These are phyloP conservation scores for Penicillium sp. DNA, from an alignment of 2,329 filamentous ascomycete genomes.

Conservation along the genomic window DNA sequence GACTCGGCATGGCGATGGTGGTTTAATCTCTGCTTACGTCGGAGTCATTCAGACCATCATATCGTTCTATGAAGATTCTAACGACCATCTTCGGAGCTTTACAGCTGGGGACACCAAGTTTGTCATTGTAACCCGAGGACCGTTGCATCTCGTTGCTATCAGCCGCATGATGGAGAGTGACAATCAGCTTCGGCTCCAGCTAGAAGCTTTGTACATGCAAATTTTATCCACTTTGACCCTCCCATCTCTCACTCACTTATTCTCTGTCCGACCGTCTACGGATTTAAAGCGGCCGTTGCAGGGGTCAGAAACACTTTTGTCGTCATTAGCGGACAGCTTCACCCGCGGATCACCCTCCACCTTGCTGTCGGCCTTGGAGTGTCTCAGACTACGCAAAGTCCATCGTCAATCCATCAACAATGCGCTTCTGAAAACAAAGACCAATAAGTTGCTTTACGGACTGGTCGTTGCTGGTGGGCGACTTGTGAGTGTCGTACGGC, in stretches of 20 bases:
- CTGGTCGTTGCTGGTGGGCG: constrained; percentile 89
- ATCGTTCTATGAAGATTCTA: constrained; percentile 84
- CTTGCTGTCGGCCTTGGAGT: constrained; percentile 86
- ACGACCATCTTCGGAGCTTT: constrained; percentile 78
- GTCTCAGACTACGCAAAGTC: constrained; percentile 85
- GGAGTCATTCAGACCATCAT: constrained; percentile 97
- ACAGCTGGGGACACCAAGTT: constrained; percentile 85
- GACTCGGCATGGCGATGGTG: constrained; percentile 88
- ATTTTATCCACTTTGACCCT: constrained; percentile 93
- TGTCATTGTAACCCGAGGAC: constrained; percentile 79
- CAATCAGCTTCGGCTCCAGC: constrained; percentile 77
- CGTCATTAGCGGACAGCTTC: constrained; percentile 91
- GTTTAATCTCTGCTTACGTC: constrained; percentile 88
- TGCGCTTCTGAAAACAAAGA: constrained; percentile 75
- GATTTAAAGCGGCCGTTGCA: constrained; percentile 87
- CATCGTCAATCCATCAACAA: constrained; percentile 86
- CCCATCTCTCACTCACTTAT: constrained; percentile 81
- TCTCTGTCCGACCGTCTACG: constrained; percentile 86
- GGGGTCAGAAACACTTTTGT: constrained; percentile 87
- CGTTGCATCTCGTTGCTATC: constrained; percentile 90
- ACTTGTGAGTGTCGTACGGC: constrained; percentile 91
- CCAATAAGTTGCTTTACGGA: constrained; percentile 82
- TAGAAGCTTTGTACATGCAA: constrained; percentile 97
- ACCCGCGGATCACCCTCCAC: constrained; percentile 88
- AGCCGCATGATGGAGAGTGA: constrained; percentile 93